Percentiles rank a stretch among this genome's conserved stretches.
phyloP scores from a whole-genome alignment of 192 early-diverging fungal species.

The Rhizoclosmatium sp. region DNA sequence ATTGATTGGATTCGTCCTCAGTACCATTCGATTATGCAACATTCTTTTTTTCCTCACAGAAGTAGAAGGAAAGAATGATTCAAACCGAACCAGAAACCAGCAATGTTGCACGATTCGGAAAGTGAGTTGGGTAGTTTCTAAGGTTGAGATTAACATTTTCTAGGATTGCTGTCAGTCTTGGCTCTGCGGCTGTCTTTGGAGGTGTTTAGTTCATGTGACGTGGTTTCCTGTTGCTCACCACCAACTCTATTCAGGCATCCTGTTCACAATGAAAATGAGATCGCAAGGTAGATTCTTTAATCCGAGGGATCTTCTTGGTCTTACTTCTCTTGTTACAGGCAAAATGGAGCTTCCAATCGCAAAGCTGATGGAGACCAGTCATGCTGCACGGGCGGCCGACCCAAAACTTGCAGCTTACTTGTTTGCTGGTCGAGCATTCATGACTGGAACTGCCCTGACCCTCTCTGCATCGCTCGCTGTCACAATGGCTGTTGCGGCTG shows the following conservation, averaged over 20 bases:
- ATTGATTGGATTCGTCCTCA: too few species aligned
- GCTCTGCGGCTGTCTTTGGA: constrained; percentile 26
- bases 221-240: neutral
- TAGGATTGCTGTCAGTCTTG: constrained; percentile 11
- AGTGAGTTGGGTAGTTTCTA: neutral
- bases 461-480: constrained; percentile 44
- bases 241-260: neutral
- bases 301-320: neutral
- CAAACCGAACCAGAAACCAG: neutral
- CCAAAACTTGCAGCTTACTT: constrained; percentile 54
- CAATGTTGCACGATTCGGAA: neutral
- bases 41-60: too few species aligned
- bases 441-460: constrained; percentile 46
- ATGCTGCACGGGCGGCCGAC: constrained; percentile 43
- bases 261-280: constrained; percentile 5
- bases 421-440: constrained; percentile 56
- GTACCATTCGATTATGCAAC: too few species aligned
- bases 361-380: constrained; percentile 37
- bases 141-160: constrained; percentile 9
- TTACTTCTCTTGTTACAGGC: constrained; percentile 21
- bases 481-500: constrained; percentile 45
- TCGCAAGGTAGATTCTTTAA: neutral
- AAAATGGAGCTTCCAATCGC: constrained; percentile 37
- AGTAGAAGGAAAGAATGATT: too few species aligned
- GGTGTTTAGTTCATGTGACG: neutral